Evolutionary conservation across 257 asterid species (phyloP).

Genomic region (Primulina eburnea): DNA sequence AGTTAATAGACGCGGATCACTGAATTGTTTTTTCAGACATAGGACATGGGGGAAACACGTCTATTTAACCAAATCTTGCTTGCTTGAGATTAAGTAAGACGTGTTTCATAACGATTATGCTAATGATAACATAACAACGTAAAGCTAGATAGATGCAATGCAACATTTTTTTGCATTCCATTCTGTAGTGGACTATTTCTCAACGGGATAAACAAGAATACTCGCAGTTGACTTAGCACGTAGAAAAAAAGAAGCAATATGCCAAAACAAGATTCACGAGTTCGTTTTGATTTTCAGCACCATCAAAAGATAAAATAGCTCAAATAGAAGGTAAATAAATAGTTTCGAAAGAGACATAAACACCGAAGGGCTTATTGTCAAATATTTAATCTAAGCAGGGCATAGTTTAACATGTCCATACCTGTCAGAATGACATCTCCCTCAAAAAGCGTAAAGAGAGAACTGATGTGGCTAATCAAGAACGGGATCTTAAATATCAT

Average conservation of each 20-base stretch:
- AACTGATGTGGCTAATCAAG: conserved; percentile 94
- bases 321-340: conserved; percentile 5
- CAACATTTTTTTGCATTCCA: conserved; percentile 1
- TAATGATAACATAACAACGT: not conserved
- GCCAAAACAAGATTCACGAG: not conserved
- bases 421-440: conserved; percentile 96
- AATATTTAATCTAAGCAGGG: conserved; percentile 12
- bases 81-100: not conserved
- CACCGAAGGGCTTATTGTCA: not conserved
- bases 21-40: not conserved
- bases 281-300: not conserved
- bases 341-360: not conserved
- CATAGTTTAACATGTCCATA: conserved; percentile 16
- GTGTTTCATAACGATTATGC: not conserved
- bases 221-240: not conserved
- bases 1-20: not conserved
- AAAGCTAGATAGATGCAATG: not conserved
- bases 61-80: not conserved
- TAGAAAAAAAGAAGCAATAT: not conserved
- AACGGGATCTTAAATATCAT: conserved; percentile 96
- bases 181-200: not conserved
- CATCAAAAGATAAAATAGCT: conserved; percentile 13
- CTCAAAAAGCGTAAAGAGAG: conserved; percentile 87
- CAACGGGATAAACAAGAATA: not conserved
- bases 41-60: not conserved